A percentile compares a stretch with the other conserved stretches of the same genome.
Conservation (phyloP, 495 filamentous ascomycete genomes). For the Jackrogersella minutella region DNA sequence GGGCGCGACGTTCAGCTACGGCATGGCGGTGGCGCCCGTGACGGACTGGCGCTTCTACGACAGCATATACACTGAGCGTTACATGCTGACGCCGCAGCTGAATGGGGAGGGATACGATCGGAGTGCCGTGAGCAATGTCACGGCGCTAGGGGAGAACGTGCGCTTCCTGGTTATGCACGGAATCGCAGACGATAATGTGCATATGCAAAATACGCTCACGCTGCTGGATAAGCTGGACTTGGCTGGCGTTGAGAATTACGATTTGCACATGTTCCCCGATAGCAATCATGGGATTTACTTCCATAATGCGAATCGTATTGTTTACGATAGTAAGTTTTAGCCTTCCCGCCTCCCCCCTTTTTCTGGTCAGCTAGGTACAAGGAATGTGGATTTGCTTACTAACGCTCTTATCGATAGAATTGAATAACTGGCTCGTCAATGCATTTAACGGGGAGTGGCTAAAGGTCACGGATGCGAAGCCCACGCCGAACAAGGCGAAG, state of each 20-base stretch:
- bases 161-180: conserved; percentile 96
- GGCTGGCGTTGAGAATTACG: conserved; percentile 88
- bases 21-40: conserved; percentile 97
- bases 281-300: conserved; percentile 96
- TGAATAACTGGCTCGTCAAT: conserved; percentile 92
- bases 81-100: conserved; percentile 90
- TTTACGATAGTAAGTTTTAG: conserved; percentile 85
- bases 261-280: conserved; percentile 95
- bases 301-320: conserved; percentile 90
- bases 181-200: conserved; percentile 94
- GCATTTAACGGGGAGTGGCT: conserved; percentile 98
- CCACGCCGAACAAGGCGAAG: conserved; percentile 47
- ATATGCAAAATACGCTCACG: conserved; percentile 89
- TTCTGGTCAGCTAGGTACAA: background rate
- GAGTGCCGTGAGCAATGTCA: conserved; percentile 74
- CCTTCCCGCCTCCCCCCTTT: background rate
- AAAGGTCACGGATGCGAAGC: conserved; percentile 72
- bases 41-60: conserved; percentile 98
- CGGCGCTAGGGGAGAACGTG: conserved; percentile 73
- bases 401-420: conserved; percentile 60
- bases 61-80: conserved; percentile 93
- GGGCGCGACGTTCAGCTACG: conserved; percentile 89
- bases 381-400: conserved; percentile 39
- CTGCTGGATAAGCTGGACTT: conserved; percentile 89
- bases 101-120: conserved; percentile 81